Evolutionary conservation across 1,284 basidiomycete species (phyloP).

Genomic region (Ustilago trichophora): DNA sequence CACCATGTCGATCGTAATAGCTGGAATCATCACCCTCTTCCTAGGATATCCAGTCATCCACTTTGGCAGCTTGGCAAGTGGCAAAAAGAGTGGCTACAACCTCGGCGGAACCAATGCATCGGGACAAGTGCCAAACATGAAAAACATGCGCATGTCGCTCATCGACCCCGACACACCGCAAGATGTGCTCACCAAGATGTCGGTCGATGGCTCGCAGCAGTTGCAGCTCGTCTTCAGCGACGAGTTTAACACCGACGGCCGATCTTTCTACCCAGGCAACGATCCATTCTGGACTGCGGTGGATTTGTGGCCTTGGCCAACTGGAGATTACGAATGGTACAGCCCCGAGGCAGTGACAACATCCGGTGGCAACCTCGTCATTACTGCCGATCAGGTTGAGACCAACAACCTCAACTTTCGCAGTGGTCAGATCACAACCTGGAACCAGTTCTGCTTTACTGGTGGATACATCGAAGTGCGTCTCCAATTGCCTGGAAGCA

Average conservation of each 20-base stretch:
- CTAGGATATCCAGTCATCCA: constrained; percentile 79
- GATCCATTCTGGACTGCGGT: constrained; percentile 79
- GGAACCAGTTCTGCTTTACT: constrained; percentile 96
- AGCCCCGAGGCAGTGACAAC: constrained; percentile 85
- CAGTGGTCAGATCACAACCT: constrained; percentile 71
- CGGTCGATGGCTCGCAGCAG: constrained; percentile 69
- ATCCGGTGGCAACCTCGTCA: constrained; percentile 77
- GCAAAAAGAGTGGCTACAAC: constrained; percentile 40
- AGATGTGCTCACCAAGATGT: constrained; percentile 25
- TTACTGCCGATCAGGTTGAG: constrained; percentile 70
- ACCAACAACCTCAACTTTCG: constrained; percentile 75
- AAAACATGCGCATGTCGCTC: constrained; percentile 40
- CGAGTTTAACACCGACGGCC: constrained; percentile 65
- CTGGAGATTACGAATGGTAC: constrained; percentile 69
- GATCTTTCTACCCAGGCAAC: constrained; percentile 72
- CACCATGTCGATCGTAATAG: constrained; percentile 68
- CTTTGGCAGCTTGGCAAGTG: constrained; percentile 3
- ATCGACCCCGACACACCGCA: constrained; percentile 67
- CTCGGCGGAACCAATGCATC: constrained; percentile 56
- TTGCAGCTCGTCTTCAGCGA: constrained; percentile 66
- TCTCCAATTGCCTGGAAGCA: constrained; percentile 83
- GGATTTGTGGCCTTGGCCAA: constrained; percentile 76
- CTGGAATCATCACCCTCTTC: constrained; percentile 74
- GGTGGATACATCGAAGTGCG: constrained; percentile 83
- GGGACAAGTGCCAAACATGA: constrained; percentile 52